phyloP scores from a whole-genome alignment of 1,284 basidiomycete genomes.

The Serendipita sp. region DNA sequence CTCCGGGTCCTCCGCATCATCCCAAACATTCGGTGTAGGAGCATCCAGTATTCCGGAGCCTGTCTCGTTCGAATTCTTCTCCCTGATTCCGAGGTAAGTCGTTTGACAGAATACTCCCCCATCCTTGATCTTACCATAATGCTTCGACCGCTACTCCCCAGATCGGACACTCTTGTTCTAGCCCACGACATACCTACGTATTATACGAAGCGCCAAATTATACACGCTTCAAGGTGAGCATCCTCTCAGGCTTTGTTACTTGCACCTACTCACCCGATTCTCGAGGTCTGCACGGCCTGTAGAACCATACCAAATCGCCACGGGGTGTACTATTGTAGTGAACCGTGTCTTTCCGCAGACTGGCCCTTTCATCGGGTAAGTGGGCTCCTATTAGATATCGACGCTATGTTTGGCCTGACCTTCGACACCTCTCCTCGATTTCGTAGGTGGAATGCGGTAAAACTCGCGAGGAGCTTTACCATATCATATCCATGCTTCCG shows the following conservation, averaged over 20 bases:
- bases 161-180: background rate
- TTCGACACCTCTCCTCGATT: too few species aligned
- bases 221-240: background rate
- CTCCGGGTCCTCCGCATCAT: background rate
- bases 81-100: background rate
- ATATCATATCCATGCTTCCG: background rate
- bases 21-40: background rate
- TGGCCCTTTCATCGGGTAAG: background rate
- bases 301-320: background rate
- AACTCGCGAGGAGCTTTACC: background rate
- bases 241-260: background rate
- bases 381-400: background rate
- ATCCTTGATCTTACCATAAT: background rate
- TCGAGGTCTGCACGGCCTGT: background rate
- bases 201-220: background rate
- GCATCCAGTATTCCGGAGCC: background rate
- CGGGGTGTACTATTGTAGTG: conserved; percentile 3
- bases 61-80: background rate
- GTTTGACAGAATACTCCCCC: background rate
- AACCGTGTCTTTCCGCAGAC: background rate
- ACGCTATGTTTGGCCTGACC: background rate
- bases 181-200: background rate
- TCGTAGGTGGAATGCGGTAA: background rate
- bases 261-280: background rate
- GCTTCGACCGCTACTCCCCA: background rate